These are phyloP conservation scores for Verbena officinalis DNA, from an alignment of 257 asterid genomes.

Conservation along the genomic window DNA sequence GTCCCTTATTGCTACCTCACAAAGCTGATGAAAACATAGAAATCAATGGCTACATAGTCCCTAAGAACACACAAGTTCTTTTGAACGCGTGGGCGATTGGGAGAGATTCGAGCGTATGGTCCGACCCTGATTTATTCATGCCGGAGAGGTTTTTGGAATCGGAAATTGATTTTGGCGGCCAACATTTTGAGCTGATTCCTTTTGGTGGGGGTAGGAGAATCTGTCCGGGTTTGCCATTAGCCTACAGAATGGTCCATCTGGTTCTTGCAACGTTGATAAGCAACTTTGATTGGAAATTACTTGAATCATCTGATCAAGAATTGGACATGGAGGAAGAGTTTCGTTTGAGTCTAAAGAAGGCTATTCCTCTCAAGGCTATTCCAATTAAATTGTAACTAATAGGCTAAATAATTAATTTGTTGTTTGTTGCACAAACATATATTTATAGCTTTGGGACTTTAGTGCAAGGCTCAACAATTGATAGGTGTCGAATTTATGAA, in stretches of 20 bases:
- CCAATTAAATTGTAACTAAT: conserved; percentile 1
- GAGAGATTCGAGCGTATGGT: conserved; percentile 31
- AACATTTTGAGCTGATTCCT: conserved; percentile 26
- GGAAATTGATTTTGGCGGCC: conserved; percentile 26
- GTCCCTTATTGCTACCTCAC: conserved; percentile 12
- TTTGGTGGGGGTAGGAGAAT: conserved; percentile 30
- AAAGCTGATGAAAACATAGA: conserved; percentile 10
- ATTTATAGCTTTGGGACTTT: too few relatives aligned
- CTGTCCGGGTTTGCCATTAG: conserved; percentile 36
- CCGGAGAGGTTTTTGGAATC: conserved; percentile 35
- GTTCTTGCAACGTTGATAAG: conserved; percentile 28
- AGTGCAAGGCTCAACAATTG: too few relatives aligned
- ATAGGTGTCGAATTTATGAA: too few relatives aligned
- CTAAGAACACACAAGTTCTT: conserved; percentile 9
- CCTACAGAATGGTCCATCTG: conserved; percentile 30
- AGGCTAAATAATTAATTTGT: too few relatives aligned
- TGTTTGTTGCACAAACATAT: too few relatives aligned
- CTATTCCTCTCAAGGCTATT: conserved; percentile 22
- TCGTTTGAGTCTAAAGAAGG: conserved; percentile 32
- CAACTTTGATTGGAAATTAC: conserved; percentile 32
- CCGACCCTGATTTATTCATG: conserved; percentile 15
- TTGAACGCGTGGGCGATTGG: conserved; percentile 34
- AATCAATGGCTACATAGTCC: conserved; percentile 26
- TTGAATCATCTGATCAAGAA: conserved; percentile 19
- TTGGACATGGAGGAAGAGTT: conserved; percentile 31